Conservation (phyloP, 2,329 filamentous ascomycete species). For the Microdochium bolleyi region DNA sequence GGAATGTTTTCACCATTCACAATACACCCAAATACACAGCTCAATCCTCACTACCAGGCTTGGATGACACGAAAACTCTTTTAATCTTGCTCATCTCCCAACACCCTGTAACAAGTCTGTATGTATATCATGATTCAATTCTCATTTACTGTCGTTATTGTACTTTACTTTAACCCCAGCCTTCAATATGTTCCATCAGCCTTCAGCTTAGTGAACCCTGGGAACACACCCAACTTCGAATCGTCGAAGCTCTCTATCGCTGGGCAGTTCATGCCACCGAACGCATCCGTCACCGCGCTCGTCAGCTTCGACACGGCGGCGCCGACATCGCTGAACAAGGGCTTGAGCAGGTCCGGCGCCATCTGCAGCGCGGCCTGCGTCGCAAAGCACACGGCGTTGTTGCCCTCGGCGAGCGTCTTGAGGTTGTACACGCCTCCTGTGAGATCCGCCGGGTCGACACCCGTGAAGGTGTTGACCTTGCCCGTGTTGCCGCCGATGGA, state of each 20-base stretch:
- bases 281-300: not conserved
- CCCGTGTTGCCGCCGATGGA: slow-evolving; percentile 20
- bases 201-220: not conserved
- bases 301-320: not conserved
- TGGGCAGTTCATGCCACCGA: not conserved
- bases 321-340: not conserved
- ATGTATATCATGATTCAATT: no score
- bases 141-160: no score
- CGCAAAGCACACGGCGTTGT: slow-evolving; percentile 29
- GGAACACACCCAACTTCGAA: not conserved
- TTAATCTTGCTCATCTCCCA: no score
- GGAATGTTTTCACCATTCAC: no score
- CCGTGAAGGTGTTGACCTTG: slow-evolving; percentile 13
- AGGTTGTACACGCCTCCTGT: slow-evolving; percentile 16
- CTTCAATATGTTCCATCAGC: not conserved
- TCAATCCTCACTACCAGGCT: no score
- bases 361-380: slow-evolving; percentile 17
- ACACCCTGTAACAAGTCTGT: no score
- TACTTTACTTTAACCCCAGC: no score
- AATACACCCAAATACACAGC: no score
- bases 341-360: slow-evolving; percentile 1
- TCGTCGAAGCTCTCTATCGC: not conserved
- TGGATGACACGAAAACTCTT: no score
- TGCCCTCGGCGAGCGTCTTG: slow-evolving; percentile 13
- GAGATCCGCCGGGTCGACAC: slow-evolving; percentile 13